phyloP scores from a whole-genome alignment of 306 rosid species.

The Medicago arabica region DNA sequence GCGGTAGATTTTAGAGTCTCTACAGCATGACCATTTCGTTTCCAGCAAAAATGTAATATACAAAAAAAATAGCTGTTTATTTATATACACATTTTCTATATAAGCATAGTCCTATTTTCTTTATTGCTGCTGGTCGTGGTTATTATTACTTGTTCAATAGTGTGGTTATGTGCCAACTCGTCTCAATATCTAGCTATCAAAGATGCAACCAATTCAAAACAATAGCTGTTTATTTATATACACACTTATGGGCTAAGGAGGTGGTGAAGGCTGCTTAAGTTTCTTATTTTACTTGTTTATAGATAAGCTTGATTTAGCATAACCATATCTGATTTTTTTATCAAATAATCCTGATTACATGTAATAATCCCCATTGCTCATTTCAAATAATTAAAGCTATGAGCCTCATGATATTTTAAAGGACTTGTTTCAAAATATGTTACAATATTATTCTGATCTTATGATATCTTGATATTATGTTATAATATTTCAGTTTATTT shows the following conservation, averaged over 20 bases:
- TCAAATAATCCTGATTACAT: constrained; percentile 23
- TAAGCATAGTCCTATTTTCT: constrained; percentile 13
- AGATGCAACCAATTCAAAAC: not conserved
- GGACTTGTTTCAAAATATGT: not conserved
- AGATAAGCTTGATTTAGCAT: constrained; percentile 1
- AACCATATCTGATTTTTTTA: not conserved
- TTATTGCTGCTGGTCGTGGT: constrained; percentile 2
- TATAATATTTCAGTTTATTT: no score
- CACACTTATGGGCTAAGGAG: constrained; percentile 7
- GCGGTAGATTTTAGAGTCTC: constrained; percentile 26
- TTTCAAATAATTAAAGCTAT: no score
- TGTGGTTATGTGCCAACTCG: not conserved
- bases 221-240: not conserved
- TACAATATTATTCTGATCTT: no score
- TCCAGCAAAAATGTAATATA: constrained; percentile 16
- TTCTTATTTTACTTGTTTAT: constrained; percentile 29
- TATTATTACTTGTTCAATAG: not conserved
- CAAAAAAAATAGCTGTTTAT: no score
- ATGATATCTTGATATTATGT: not conserved
- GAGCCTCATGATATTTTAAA: not conserved
- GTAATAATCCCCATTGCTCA: not conserved
- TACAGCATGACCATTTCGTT: constrained; percentile 11
- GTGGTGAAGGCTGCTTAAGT: constrained; percentile 1
- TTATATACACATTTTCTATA: no score
- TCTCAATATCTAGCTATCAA: not conserved